These are phyloP conservation scores for Rhizopus microsporus DNA, from an alignment of 371 early-diverging fungal species.

Conservation along the genomic window DNA sequence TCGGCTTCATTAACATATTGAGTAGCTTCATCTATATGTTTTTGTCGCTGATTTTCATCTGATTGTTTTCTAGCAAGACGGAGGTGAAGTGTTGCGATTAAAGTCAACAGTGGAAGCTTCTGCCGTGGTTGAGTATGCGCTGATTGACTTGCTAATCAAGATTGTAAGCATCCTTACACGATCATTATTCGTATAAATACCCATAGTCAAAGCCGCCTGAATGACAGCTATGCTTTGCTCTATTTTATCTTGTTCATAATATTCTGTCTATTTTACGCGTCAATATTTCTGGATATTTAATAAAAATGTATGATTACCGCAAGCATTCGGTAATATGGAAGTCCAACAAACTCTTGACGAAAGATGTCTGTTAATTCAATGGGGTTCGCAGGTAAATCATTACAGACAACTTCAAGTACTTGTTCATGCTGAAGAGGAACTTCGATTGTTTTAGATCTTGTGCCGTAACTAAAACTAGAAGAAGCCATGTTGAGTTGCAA, in stretches of 20 bases:
- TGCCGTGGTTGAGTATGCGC: conserved; percentile 58
- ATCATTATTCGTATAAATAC: conserved; percentile 28
- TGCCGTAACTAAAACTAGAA: conserved; percentile 24
- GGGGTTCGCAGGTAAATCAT: conserved; percentile 67
- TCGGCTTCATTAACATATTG: conserved; percentile 72
- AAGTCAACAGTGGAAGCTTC: conserved; percentile 66
- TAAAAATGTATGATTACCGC: conserved; percentile 55
- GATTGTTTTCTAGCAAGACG: conserved; percentile 56
- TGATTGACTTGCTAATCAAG: conserved; percentile 35
- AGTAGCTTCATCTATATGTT: conserved; percentile 65
- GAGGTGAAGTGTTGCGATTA: conserved; percentile 68
- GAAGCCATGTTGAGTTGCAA: conserved; percentile 21
- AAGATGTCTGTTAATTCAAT: conserved; percentile 80
- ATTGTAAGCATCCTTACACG: too few species aligned
- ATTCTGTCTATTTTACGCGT: conserved; percentile 63
- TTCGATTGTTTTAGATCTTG: conserved; percentile 64
- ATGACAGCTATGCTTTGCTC: conserved; percentile 65
- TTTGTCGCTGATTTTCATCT: conserved; percentile 48
- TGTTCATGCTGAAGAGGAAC: conserved; percentile 79
- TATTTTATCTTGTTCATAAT: conserved; percentile 66
- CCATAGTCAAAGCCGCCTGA: conserved; percentile 61
- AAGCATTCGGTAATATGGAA: conserved; percentile 75
- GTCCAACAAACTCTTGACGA: conserved; percentile 68
- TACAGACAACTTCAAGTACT: conserved; percentile 80
- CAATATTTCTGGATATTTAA: too few species aligned